These are phyloP conservation scores for Sicyos edulis DNA, from an alignment of 306 rosid genomes.

Conservation along the genomic window DNA sequence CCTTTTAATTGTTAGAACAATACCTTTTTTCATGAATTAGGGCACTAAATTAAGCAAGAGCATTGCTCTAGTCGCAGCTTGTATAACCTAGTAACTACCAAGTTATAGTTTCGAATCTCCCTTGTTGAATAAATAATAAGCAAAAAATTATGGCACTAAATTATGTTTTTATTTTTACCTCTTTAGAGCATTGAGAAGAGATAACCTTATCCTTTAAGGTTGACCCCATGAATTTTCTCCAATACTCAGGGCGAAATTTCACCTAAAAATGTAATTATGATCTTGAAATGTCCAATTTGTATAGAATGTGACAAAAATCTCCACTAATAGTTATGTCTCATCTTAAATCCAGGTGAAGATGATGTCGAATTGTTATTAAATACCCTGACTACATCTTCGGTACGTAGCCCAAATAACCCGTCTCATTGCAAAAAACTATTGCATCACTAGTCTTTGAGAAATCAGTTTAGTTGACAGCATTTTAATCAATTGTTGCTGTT, in stretches of 20 bases:
- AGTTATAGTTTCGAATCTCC: no score
- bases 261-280: neutral
- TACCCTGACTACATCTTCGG: slow-evolving; percentile 53
- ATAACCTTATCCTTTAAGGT: slow-evolving; percentile 7
- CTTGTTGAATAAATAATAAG: no score
- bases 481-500: neutral
- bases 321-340: slow-evolving; percentile 23
- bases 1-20: neutral
- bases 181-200: slow-evolving; percentile 11
- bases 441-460: slow-evolving; percentile 3
- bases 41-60: neutral
- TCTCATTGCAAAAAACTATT: neutral
- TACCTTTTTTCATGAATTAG: neutral
- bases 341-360: slow-evolving; percentile 60
- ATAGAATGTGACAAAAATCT: slow-evolving; percentile 5
- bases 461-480: neutral
- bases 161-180: neutral
- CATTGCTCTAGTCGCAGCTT: no score
- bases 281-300: neutral
- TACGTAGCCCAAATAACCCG: slow-evolving; percentile 31
- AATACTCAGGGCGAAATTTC: neutral
- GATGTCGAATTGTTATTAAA: slow-evolving; percentile 63
- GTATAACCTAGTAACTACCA: no score
- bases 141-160: neutral
- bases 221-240: slow-evolving; percentile 4